Conservation (phyloP, 2,329 filamentous ascomycete genomes). For the Paradendryphiella salina region DNA sequence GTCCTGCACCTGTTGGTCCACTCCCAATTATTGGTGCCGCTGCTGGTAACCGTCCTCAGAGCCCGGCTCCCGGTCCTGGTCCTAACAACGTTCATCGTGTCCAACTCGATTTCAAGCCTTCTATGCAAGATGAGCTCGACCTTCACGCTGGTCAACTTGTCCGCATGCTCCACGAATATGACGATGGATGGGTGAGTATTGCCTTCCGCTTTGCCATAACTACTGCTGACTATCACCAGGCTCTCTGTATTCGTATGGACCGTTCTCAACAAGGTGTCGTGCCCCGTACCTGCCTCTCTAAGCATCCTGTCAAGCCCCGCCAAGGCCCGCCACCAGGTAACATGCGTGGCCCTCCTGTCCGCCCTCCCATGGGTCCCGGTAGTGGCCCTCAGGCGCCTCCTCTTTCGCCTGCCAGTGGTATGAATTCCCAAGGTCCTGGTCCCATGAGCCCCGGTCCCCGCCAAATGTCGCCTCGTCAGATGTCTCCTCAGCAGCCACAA, state of each 20-base stretch:
- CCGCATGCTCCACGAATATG: constrained; percentile 89
- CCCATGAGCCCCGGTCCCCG: constrained; percentile 48
- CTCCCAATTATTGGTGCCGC: constrained; percentile 56
- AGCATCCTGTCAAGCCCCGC: constrained; percentile 86
- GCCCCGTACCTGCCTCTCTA: constrained; percentile 89
- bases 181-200: constrained; percentile 89
- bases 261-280: constrained; percentile 90
- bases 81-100: constrained; percentile 80
- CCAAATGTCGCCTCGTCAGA: constrained; percentile 30
- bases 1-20: constrained; percentile 48
- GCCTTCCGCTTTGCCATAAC: not conserved
- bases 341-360: constrained; percentile 38
- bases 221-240: constrained; percentile 54
- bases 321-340: constrained; percentile 49
- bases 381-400: constrained; percentile 40
- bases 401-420: constrained; percentile 54
- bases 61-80: constrained; percentile 50
- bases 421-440: constrained; percentile 48
- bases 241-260: constrained; percentile 88
- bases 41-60: constrained; percentile 65
- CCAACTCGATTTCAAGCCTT: constrained; percentile 90
- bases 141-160: constrained; percentile 82
- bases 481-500: constrained; percentile 31
- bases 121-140: constrained; percentile 87
- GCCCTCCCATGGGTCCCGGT: constrained; percentile 39